Evolutionary conservation across 139 green algal species (phyloP), one percentile per base, ranked within the genome.

Genomic region (Chlamydomonas schloesseri): DNA sequence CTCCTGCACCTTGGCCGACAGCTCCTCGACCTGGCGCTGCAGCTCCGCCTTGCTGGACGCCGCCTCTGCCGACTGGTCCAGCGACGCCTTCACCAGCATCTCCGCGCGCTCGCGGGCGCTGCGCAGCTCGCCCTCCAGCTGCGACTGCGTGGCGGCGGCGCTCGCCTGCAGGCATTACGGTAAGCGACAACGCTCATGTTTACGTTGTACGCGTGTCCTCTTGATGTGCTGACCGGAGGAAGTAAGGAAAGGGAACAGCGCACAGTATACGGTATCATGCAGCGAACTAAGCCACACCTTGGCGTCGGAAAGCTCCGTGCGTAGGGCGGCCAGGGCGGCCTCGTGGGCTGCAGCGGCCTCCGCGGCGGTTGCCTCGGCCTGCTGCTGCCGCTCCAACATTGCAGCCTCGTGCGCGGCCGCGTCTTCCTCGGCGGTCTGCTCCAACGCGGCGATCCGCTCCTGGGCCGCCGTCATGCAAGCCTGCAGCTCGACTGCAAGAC

Each of bases 1-100:
- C 73, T 94, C 86, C 8, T 88, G 89, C 68, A 98, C 84, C 89
- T 93, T 95, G 57, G 83, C 90, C 18, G 94, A 89, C 73, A 96
- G 82, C 29, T 90, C 89, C 0, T 91, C 84, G 60, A 93, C 29
- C 81, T 86, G 71, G 73, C 50, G 50, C 78, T 89, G 78, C 29
- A 91, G 70, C 29, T 89, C 82, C 3, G 69, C 71, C 62, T 26
- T 28, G 9, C 28, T 64, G 10, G 36, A 28, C 3, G 28, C 21
- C 1, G 81, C 81, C 50, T 75, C 33, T 28, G 67, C 31, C 5
- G 74, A 75, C 76, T 89, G 74, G 17, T 89, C 84, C 36, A 89
- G 71, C 33, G 84, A 89, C 2, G 84, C 75, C 34, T 80, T 73
- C 9, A 89, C 84, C 18, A 89, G 76, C 67, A 69, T 29, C 15